Base-by-base conservation (phyloP, 495 filamentous ascomycete genomes). In the Clohesyomyces aquaticus region DNA sequence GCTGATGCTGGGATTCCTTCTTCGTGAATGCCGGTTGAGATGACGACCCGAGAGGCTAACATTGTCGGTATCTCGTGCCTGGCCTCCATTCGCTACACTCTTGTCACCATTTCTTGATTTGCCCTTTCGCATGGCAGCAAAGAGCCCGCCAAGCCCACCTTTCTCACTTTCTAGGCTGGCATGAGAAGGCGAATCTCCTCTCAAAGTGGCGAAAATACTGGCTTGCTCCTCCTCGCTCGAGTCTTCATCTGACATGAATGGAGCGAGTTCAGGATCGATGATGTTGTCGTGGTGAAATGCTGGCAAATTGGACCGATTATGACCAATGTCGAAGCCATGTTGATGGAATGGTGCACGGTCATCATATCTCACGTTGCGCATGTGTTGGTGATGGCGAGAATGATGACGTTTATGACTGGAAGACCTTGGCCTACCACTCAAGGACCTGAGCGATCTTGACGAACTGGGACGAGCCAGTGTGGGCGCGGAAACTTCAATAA, bases 201-300 rank as follows among this genome's bases (percentile, higher is more conserved):
- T 81, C 22, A 95, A 84, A 0, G 88, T 87, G 25, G 90, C 83
- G 70, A 94, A 85, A 18, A 98, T 88, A 73, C 87, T 93, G 75
- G 91, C 85, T 70, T 94, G 91, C 55, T 98, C 92, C 67, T 96
- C 93, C 18, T 88, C 94, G 70, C 90, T 97, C 1, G 91, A 93
- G 21, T 87, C 91, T 68, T 92, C 89, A 74, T 99, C 95, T 18
- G 94, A 98, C 79, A 98, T 88, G 76, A 93, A 98, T 26, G 91
- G 90, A 1, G 92, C 93, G 16, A 98, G 79, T 69, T 98, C 95
- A 2, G 95, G 93, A 70, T 99, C 95, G 71, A 98, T 98, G 66
- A 99, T 96, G 69, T 91, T 97, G 72, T 99, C 95, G 67, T 91
- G 91, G 71, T 98, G 95, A 68, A 98, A 98, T 26, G 93, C 91